Percentiles rank a stretch among this genome's conserved stretches.
phyloP scores from a whole-genome alignment of 2,329 filamentous ascomycete species.

The Scedosporium boydii region DNA sequence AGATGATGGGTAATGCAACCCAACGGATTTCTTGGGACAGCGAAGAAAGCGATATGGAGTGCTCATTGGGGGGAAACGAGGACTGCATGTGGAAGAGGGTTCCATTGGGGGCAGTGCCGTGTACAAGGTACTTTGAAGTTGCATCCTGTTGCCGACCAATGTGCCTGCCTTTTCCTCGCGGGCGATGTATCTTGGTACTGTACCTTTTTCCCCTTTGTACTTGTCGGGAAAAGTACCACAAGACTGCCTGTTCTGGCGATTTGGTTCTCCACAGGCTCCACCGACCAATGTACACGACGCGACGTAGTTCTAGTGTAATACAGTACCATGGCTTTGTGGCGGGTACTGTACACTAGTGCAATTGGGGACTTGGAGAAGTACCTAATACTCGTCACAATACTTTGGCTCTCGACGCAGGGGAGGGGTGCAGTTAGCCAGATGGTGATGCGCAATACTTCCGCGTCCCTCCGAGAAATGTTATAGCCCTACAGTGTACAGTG shows the following conservation, averaged over 20 bases:
- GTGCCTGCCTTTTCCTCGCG: background rate
- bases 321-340: background rate
- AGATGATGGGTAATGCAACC: background rate
- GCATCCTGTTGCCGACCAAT: too few relatives aligned
- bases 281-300: too few relatives aligned
- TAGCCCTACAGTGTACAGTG: background rate
- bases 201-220: background rate
- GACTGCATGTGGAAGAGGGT: background rate
- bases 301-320: background rate
- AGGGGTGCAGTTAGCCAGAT: background rate
- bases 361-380: background rate
- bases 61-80: too few relatives aligned
- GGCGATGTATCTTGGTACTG: background rate
- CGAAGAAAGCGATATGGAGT: background rate
- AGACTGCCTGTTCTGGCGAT: background rate
- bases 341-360: background rate
- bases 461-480: background rate
- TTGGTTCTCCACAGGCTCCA: background rate
- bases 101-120: too few relatives aligned
- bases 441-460: background rate
- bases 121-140: too few relatives aligned
- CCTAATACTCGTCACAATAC: background rate
- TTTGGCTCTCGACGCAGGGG: background rate
- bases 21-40: background rate
- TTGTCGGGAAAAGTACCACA: background rate